These are phyloP conservation scores for Phyllosticta paracitricarpa DNA, from an alignment of 2,329 filamentous ascomycete genomes.

Conservation along the genomic window DNA sequence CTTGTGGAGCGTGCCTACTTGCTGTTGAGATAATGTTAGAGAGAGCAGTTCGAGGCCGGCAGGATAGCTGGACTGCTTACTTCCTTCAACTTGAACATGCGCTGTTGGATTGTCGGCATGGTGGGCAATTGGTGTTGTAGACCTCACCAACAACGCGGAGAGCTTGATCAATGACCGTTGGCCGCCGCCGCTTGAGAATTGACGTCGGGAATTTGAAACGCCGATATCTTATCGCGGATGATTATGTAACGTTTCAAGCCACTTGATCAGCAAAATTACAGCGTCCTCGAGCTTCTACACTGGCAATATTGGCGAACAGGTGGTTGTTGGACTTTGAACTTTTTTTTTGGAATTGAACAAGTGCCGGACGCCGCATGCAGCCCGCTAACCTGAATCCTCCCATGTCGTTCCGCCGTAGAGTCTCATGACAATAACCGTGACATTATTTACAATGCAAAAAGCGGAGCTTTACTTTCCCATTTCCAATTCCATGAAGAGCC, in stretches of 20 bases:
- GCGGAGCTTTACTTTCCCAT: not conserved
- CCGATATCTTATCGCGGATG: slow-evolving; percentile 6
- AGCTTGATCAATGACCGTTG: not conserved
- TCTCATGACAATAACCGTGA: slow-evolving; percentile 9
- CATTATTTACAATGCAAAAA: slow-evolving; percentile 5
- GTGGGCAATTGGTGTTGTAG: slow-evolving; percentile 8
- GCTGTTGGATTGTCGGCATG: slow-evolving; percentile 52
- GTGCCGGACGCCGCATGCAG: slow-evolving; percentile 5
- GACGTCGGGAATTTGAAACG: slow-evolving; percentile 7
- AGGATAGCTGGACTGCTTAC: slow-evolving; percentile 31
- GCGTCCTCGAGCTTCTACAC: not conserved
- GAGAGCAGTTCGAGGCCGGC: not conserved
- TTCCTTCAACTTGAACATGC: slow-evolving; percentile 63
- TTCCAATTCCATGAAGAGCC: not conserved
- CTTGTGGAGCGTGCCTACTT: slow-evolving; percentile 3
- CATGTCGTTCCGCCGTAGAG: slow-evolving; percentile 8
- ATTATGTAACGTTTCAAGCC: not conserved
- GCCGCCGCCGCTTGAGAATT: slow-evolving; percentile 8
- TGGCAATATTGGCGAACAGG: not conserved
- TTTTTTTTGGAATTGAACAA: not conserved
- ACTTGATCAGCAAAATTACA: not conserved
- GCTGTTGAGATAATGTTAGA: not conserved
- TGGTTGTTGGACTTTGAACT: not conserved
- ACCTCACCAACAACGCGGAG: not conserved
- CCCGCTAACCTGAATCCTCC: not conserved